Base-by-base conservation (phyloP, 768 basidiomycete genomes). In the Grammothele lineata region DNA sequence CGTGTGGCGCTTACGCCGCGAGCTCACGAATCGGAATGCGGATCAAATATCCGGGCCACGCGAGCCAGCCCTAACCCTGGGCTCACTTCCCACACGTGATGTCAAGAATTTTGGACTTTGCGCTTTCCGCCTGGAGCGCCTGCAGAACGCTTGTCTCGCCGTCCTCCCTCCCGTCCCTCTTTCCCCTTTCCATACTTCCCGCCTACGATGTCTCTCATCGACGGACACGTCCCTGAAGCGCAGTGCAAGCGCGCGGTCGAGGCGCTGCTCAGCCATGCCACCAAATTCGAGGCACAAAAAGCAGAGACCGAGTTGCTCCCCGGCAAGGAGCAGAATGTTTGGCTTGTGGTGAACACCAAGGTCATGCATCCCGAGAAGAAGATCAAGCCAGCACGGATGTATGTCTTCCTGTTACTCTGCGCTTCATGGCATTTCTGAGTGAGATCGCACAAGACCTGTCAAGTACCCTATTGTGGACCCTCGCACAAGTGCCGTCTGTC, bases 271-370 rank as follows among this genome's bases (percentile, higher is more conserved):
- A 69, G 75, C 2, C 80, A 97, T 60, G n/a, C n/a, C n/a, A n/a
- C n/a, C n/a, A 83, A 87, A 61, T 72, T 74, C 57, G 76, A 81
- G 53, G 67, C 77, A 55, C 69, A 87, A 58, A 73, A 76, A 48
- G 80, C 85, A 49, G 83, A 89, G 63, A 81, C 65, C 0, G 85
- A 96, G 60, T 79, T 93, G 6, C 67, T 92, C 43, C 75, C 81
- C 0, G 78, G 77, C 37, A 88, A 81, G 64, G 92, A 94, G 58
- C 89, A 92, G 60, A 72, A 83, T 64, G 74, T 98, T 44, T 97
- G 92, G 89, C 76, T 99, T 17, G 84, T 88, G 55, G 73, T 98
- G 44, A 80, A 89, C 4, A 83, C 92, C 48, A 96, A 95, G 73
- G 77, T 75, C 60, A 86, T 93, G 61, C 77, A 82, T 21, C 75